phyloP scores from a whole-genome alignment of 2,329 filamentous ascomycete genomes.

The Fusarium verrucosum region DNA sequence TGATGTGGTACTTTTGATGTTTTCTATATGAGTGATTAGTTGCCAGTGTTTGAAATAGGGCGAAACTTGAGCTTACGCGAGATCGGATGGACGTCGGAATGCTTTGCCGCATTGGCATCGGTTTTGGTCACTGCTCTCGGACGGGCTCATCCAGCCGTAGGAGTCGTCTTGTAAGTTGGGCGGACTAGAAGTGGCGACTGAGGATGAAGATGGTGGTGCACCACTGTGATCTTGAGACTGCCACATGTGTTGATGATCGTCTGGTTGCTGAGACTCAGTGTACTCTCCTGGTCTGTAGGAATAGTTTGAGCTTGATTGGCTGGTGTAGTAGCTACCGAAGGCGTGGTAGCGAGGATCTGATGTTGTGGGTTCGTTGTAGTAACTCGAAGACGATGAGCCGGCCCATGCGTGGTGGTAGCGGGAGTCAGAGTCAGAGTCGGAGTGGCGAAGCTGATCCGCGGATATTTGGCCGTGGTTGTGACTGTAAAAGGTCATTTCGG shows the following conservation, averaged over 20 bases:
- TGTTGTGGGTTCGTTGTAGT: slow-evolving; percentile 25
- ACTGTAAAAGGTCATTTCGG: slow-evolving; percentile 33
- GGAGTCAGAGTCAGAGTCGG: slow-evolving; percentile 30
- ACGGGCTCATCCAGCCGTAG: slow-evolving; percentile 21
- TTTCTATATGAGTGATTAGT: slow-evolving; percentile 32
- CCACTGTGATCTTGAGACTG: slow-evolving; percentile 27
- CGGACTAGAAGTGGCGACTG: slow-evolving; percentile 34
- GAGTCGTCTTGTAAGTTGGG: slow-evolving; percentile 37
- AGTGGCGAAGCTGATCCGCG: slow-evolving; percentile 33
- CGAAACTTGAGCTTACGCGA: slow-evolving; percentile 33
- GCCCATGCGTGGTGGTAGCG: slow-evolving; percentile 28
- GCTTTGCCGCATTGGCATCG: slow-evolving; percentile 41
- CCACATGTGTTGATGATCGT: slow-evolving; percentile 35
- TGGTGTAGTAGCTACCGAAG: slow-evolving; percentile 26
- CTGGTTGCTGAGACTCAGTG: slow-evolving; percentile 23
- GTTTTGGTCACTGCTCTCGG: slow-evolving; percentile 27
- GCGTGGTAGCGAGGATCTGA: slow-evolving; percentile 35
- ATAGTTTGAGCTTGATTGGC: slow-evolving; percentile 31
- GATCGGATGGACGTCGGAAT: slow-evolving; percentile 42
- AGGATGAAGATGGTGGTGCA: slow-evolving; percentile 33
- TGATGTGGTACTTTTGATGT: slow-evolving; percentile 45
- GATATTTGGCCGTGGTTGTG: slow-evolving; percentile 26
- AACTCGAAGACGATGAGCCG: slow-evolving; percentile 15
- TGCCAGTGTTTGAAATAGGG: background rate
- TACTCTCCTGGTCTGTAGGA: slow-evolving; percentile 27